Evolutionary conservation across 139 green algal genomes (phyloP).

Genomic region (Picochlorum sp.): DNA sequence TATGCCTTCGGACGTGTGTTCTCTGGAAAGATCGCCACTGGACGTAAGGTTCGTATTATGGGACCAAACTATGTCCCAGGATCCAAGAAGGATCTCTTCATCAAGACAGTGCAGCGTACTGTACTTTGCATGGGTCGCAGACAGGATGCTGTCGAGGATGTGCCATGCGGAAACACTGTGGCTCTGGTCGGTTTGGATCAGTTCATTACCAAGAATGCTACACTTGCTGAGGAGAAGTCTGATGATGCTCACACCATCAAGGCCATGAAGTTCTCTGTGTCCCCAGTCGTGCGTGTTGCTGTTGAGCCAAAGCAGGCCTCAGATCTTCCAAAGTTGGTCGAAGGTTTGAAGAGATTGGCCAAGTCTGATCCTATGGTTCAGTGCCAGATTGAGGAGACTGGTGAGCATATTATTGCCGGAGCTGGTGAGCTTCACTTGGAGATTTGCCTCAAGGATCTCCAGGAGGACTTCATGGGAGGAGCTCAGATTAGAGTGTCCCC

Average conservation of each 20-base stretch:
- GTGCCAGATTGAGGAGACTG: constrained; percentile 97
- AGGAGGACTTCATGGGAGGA: constrained; percentile 99
- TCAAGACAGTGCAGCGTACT: constrained; percentile 97
- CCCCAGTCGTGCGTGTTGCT: constrained; percentile 86
- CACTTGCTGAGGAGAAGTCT: constrained; percentile 75
- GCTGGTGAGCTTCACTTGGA: constrained; percentile 96
- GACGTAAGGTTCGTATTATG: constrained; percentile 97
- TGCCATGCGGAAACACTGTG: constrained; percentile 97
- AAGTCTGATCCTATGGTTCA: constrained; percentile 99
- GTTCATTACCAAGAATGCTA: constrained; percentile 99
- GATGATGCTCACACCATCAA: constrained; percentile 94
- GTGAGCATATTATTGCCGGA: constrained; percentile 97
- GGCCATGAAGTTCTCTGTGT: constrained; percentile 99
- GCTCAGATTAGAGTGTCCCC: constrained; percentile 93
- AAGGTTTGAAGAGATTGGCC: constrained; percentile 94
- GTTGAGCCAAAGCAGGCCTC: constrained; percentile 90
- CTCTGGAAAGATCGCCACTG: constrained; percentile 74
- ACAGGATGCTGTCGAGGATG: constrained; percentile 96
- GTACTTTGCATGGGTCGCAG: constrained; percentile 97
- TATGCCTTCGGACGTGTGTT: constrained; percentile 98
- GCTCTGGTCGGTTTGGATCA: constrained; percentile 96
- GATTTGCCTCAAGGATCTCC: constrained; percentile 99
- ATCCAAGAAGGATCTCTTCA: constrained; percentile 98
- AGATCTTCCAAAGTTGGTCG: constrained; percentile 98
- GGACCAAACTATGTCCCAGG: constrained; percentile 96